Evolutionary conservation across 495 filamentous ascomycete species (phyloP), one percentile per base, ranked within the genome.

Genomic region (Hypoxylon intermedium): DNA sequence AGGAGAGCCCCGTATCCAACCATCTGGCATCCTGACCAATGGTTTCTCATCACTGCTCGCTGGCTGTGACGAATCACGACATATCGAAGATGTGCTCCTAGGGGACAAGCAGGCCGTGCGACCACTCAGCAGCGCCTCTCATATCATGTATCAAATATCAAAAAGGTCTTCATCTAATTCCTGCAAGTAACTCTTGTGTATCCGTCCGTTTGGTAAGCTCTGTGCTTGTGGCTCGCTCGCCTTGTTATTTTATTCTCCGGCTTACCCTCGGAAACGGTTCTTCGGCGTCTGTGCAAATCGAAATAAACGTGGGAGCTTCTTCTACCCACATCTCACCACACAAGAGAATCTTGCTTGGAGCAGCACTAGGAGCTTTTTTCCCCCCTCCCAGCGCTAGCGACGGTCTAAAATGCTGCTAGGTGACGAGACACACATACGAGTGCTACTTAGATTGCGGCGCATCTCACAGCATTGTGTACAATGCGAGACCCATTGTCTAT

Each of bases 401-500:
- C 21, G 34, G 45, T 24, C 45, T 33, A 46, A 52, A 55, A 21
- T 45, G 45, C 62, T 57, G 62, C 28, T 41, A 42, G 28, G 38
- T 34, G 45, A 58, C 56, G 62, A 56, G 40, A 60, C 56, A 65
- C 51, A 33, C 31, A 60, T 60, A 55, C 55, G 41, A 59, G 61
- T 60, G 51, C 46, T 63, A 54, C 50, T 53, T 65, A 65, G 34
- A 65, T 65, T 60, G 56, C 62, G 56, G 62, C 56, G 47, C 50
- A 60, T 18, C 41, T 56, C 33, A 26, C 56, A 60, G 45, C 31
- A 43, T 60, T 40, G 50, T 40, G 50, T 48, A 60, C 61, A 65
- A 58, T 52, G 47, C 60, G 16, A 57, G 47, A 50, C 58, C 13
- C 23, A 26, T 57, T 37, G 53, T 48, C 41, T 50, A 53, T 46